phyloP scores from a whole-genome alignment of 2,329 filamentous ascomycete species.

The Fusarium austroafricanum region DNA sequence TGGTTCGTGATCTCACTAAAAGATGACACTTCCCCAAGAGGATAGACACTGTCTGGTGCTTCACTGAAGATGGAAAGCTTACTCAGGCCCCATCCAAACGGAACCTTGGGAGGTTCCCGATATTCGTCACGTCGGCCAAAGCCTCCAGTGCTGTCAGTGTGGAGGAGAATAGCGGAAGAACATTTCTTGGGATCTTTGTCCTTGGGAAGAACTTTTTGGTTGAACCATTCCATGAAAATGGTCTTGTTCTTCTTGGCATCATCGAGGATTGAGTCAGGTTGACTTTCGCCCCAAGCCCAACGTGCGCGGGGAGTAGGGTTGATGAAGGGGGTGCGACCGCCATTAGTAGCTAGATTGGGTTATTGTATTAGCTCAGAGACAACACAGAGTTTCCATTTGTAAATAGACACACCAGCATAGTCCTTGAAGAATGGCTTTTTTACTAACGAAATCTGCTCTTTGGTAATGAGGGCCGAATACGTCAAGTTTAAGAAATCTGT shows the following conservation, averaged over 20 bases:
- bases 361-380: neutral
- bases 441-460: neutral
- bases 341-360: neutral
- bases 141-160: neutral
- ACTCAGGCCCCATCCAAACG: neutral
- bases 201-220: neutral
- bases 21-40: neutral
- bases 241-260: neutral
- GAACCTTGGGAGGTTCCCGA: neutral
- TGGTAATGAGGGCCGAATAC: neutral
- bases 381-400: too few species aligned
- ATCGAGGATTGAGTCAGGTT: neutral
- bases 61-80: neutral
- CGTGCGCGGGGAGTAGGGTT: neutral
- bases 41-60: neutral
- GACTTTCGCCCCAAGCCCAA: constrained; percentile 2
- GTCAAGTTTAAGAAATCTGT: neutral
- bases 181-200: neutral
- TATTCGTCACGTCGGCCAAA: neutral
- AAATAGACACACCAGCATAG: neutral
- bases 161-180: neutral
- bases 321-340: neutral
- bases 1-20: neutral
- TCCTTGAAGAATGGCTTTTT: neutral
- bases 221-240: constrained; percentile 2